Evolutionary conservation across 1,284 basidiomycete species (phyloP), one percentile per base, ranked within the genome.

Genomic region (Phlebopus sp.): DNA sequence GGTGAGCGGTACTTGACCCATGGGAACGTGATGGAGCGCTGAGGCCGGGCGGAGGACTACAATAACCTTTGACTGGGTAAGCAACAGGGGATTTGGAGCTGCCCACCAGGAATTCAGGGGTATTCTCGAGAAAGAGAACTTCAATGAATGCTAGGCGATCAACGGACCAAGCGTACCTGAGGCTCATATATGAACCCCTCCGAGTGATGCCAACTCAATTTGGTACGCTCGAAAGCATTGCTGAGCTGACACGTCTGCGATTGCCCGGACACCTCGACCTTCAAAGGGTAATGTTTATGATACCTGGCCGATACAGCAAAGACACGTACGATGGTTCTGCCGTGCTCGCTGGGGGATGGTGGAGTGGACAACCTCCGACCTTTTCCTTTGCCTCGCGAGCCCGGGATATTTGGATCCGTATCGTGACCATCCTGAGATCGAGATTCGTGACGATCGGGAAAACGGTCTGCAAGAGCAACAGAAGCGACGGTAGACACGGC

Each of bases 101-200:
- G 5, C 62, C 66, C 14, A 45, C 62, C 14, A 64, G 63, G 44
- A 64, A 64, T 48, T 64, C 63, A 23, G 62, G 63, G 9, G 62
- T 61, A 29, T 62, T 30, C 29, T 56, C 25, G 29, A 5, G 29
- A 42, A 1, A 14, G 14, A 31, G 14, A 35, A 42, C 7, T 23
- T 6, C 37, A 30, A 40, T 36, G 15, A 31, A 37, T 18, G 45
- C 36, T 40, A 55, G 37, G 39, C 4, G n/a, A 4, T 10, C 23
- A 21, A 41, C 18, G 39, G 17, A 29, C 2, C 30, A 27, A 2
- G 53, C 59, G 37, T 52, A 64, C 66, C 31, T 46, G 37, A 17
- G 63, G 55, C 5, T 51, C 35, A 35, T 64, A 68, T 49, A 68
- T 66, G 35, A 66, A 69, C 4, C 47, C 54, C 32, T 44, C 44